These are phyloP conservation scores for Colletotrichum brevisporum DNA, from an alignment of 2,329 filamentous ascomycete species.

Conservation along the genomic window DNA sequence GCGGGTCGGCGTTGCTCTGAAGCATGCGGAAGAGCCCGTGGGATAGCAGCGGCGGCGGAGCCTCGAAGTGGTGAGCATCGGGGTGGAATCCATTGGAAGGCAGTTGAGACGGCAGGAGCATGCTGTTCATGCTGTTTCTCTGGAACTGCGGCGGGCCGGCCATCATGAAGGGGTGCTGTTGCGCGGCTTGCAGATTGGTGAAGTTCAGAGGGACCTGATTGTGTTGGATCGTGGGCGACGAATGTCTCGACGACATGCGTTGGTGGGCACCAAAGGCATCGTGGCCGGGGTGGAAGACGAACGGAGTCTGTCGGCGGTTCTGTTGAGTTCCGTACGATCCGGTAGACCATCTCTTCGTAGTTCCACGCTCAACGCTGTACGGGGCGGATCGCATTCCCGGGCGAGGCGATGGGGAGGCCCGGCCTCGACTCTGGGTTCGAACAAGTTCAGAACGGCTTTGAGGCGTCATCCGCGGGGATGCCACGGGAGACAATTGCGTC, in stretches of 20 bases:
- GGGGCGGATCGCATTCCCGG: constrained; percentile 78
- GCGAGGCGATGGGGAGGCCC: constrained; percentile 80
- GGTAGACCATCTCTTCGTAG: constrained; percentile 84
- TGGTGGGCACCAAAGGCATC: constrained; percentile 71
- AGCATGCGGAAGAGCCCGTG: constrained; percentile 81
- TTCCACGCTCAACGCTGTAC: constrained; percentile 76
- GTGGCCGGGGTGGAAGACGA: constrained; percentile 73
- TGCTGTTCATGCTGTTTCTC: constrained; percentile 73
- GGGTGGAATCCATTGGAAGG: constrained; percentile 59
- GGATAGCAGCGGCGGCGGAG: constrained; percentile 74
- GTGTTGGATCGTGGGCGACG: constrained; percentile 63
- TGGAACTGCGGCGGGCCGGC: constrained; percentile 65
- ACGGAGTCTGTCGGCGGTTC: constrained; percentile 70
- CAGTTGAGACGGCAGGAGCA: constrained; percentile 65
- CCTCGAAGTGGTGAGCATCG: constrained; percentile 69
- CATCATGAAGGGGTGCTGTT: constrained; percentile 70
- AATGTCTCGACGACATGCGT: constrained; percentile 68
- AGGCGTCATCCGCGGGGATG: constrained; percentile 76
- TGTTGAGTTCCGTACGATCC: constrained; percentile 75
- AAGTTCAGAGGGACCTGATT: constrained; percentile 67
- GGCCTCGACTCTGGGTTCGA: constrained; percentile 75
- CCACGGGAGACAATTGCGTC: constrained; percentile 79
- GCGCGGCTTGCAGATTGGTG: constrained; percentile 67
- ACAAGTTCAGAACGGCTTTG: constrained; percentile 74
- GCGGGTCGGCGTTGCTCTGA: constrained; percentile 80